Evolutionary conservation across 768 basidiomycete species (phyloP).

Genomic region (Suillus sp.): DNA sequence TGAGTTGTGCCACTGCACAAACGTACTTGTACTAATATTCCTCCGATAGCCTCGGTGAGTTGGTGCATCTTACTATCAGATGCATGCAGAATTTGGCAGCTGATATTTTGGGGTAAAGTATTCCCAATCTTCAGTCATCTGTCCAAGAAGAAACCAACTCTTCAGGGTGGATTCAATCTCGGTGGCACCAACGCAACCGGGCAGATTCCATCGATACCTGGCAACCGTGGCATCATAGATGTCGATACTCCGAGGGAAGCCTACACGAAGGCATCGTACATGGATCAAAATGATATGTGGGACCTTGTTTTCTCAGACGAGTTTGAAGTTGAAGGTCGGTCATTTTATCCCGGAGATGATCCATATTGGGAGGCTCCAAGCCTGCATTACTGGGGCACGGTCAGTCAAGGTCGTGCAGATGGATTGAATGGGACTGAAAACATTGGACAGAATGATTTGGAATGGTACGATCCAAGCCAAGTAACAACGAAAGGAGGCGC

Average conservation of each 20-base stretch:
- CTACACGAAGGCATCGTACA: constrained; percentile 44
- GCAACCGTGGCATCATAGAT: constrained; percentile 55
- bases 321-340: constrained; percentile 72
- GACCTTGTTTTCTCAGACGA: constrained; percentile 80
- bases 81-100: neutral
- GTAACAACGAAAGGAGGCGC: constrained; percentile 55
- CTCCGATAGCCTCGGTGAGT: constrained; percentile 15
- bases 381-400: constrained; percentile 68
- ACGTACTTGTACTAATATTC: neutral
- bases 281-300: constrained; percentile 33
- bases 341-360: constrained; percentile 71
- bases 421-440: neutral
- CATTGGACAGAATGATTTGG: constrained; percentile 39
- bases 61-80: neutral
- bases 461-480: constrained; percentile 61
- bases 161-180: constrained; percentile 64
- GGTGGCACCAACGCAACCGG: constrained; percentile 77
- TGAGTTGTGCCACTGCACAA: constrained; percentile 35
- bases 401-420: constrained; percentile 30
- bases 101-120: constrained; percentile 26
- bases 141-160: constrained; percentile 38
- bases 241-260: constrained; percentile 51
- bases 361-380: constrained; percentile 59
- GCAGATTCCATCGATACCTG: constrained; percentile 51
- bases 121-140: constrained; percentile 55